phyloP scores from a whole-genome alignment of 192 early-diverging fungal genomes.

The Thoreauomyces humboldtii region DNA sequence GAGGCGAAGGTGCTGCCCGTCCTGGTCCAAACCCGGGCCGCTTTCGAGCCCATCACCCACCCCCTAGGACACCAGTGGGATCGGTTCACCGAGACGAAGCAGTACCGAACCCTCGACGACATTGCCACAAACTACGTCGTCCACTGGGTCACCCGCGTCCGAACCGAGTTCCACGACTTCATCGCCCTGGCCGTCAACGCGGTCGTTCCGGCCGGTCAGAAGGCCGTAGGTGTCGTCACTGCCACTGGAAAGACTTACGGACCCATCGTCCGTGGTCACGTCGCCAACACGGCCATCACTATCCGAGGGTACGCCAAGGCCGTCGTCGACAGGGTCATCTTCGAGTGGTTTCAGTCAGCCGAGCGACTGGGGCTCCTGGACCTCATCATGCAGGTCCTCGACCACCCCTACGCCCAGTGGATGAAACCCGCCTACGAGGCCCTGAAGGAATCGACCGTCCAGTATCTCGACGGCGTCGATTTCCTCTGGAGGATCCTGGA shows the following conservation, averaged over 20 bases:
- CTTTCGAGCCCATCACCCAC: background rate
- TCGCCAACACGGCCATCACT: background rate
- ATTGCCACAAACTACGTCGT: background rate
- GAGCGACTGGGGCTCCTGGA: too few species aligned
- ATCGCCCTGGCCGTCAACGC: background rate
- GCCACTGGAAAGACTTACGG: background rate
- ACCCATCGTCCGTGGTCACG: background rate
- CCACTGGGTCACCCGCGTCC: constrained; percentile 5
- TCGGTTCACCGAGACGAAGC: constrained; percentile 9
- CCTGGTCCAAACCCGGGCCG: background rate
- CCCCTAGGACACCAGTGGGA: background rate
- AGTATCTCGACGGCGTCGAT: constrained; percentile 5
- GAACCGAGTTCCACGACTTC: constrained; percentile 2
- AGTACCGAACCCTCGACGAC: constrained; percentile 1
- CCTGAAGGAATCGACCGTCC: background rate
- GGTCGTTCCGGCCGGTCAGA: background rate
- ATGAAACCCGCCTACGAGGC: background rate
- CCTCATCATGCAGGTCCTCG: background rate
- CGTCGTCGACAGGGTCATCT: background rate
- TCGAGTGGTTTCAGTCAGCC: background rate
- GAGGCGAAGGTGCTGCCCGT: background rate
- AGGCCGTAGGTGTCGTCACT: background rate
- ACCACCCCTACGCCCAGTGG: background rate
- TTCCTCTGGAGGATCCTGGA: constrained; percentile 15
- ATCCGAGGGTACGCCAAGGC: background rate